A percentile compares a stretch with the other conserved stretches of the same genome.
phyloP scores from a whole-genome alignment of 768 basidiomycete genomes.

The Tulasnella sp. region DNA sequence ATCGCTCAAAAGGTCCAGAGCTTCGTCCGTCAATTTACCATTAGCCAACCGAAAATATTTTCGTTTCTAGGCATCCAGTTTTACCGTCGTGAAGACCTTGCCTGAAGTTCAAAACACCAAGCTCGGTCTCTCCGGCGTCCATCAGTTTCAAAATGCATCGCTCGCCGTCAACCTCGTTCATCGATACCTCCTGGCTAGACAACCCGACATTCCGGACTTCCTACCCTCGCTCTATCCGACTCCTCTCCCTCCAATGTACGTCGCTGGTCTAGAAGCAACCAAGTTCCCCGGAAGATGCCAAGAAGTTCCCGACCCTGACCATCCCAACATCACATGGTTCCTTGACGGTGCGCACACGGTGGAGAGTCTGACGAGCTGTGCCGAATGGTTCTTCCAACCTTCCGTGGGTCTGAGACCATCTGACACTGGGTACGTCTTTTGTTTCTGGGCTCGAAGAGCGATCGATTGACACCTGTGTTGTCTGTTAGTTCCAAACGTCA shows the following conservation, averaged over 20 bases:
- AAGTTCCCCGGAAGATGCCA: slow-evolving; percentile 97
- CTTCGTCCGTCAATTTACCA: neutral
- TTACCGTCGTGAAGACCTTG: slow-evolving; percentile 46
- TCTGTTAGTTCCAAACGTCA: slow-evolving; percentile 8
- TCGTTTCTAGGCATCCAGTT: slow-evolving; percentile 48
- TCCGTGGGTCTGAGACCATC: slow-evolving; percentile 33
- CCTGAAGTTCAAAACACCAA: slow-evolving; percentile 41
- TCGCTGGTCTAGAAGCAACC: slow-evolving; percentile 52
- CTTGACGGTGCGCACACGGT: slow-evolving; percentile 92
- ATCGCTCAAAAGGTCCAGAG: slow-evolving; percentile 46
- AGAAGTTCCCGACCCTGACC: slow-evolving; percentile 49
- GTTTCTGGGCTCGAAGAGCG: neutral
- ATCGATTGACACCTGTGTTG: neutral
- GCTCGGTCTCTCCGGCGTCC: slow-evolving; percentile 74
- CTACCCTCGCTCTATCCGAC: neutral
- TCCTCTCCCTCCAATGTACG: slow-evolving; percentile 40
- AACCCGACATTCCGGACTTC: slow-evolving; percentile 9
- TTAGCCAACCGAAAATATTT: neutral
- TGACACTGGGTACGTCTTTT: slow-evolving; percentile 10
- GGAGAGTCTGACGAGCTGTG: slow-evolving; percentile 79
- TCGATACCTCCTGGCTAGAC: slow-evolving; percentile 39
- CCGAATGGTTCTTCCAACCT: slow-evolving; percentile 75
- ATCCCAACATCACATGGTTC: slow-evolving; percentile 59
- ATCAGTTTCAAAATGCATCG: slow-evolving; percentile 80
- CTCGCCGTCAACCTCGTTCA: slow-evolving; percentile 68